Evolutionary conservation across 805 yeast genomes (phyloP), one percentile per base, ranked within the genome.

Genomic region (Hemisphaericaspora nanyangensis): DNA sequence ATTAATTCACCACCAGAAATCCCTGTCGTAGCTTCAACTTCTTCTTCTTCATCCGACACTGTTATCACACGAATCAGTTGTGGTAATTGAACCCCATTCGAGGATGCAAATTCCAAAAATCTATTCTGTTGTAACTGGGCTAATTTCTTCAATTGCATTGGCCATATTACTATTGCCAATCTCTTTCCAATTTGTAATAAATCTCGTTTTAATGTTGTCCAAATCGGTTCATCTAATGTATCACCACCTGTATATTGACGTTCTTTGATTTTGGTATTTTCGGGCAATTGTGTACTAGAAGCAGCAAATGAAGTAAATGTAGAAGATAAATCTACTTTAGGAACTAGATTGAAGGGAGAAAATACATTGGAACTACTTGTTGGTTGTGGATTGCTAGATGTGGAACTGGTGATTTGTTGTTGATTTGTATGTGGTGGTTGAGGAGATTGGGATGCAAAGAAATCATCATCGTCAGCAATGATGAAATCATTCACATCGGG

Each of bases 191-290:
- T 67, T 37, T 63, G 66, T 4, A 48, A 35, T 13, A 67, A 42
- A 43, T 68, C 74, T 39, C 73, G 49, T 22, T 53, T 52, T 45
- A 82, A 58, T 0, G 89, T 82, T 24, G 68, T 62, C 51, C 65
- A 54, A 7, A 82, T 82, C 0, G 88, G 85, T 58, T 82, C 89
- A 51, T 82, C 87, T 10, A 82, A 60, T 2, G 89, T 82, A 52
- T 82, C 84, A 20, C 85, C 85, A 2, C 88, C 88, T 16, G 78
- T 55, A 52, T 72, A 79, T 45, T 76, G 80, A 34, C 77, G 63
- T 51, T 77, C 82, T 32, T 54, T 50, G 29, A 65, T 50, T 27
- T 50, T 55, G 41, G 51, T 58, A 39, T 52, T 52, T 3, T 47
- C 55, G 3, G 49, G 41, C 36, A 52, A 46, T 12, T 38, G 33